A percentile compares a stretch with the other conserved stretches of the same genome.
Conservation (phyloP, 345 rosid genomes). For the Eucalyptus pauciflora region DNA sequence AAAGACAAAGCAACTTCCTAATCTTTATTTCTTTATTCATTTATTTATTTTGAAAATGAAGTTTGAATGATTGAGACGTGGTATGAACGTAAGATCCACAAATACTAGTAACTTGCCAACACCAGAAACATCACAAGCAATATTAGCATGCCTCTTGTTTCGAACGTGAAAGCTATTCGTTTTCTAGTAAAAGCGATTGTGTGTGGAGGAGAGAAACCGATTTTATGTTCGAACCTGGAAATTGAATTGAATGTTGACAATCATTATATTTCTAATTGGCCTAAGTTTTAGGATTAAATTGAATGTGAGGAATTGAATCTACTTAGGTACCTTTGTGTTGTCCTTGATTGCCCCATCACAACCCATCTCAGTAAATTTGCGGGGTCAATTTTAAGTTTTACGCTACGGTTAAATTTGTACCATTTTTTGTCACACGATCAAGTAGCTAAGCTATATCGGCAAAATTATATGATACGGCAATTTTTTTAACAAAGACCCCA, state of each 20-base stretch:
- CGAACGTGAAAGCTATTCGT: neutral
- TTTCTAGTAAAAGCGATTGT: neutral
- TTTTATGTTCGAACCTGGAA: neutral
- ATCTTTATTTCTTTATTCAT: neutral
- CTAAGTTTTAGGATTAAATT: neutral
- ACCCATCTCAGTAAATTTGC: neutral
- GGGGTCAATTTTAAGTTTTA: neutral
- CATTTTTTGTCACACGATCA: neutral
- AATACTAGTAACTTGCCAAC: neutral
- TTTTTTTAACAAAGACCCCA: neutral
- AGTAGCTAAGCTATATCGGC: neutral
- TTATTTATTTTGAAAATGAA: neutral
- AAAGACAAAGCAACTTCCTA: neutral
- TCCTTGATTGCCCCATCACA: neutral
- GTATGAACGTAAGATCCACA: neutral
- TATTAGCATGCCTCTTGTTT: neutral
- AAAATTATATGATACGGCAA: neutral
- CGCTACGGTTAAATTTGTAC: neutral
- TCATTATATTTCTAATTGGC: neutral
- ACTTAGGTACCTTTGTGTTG: neutral
- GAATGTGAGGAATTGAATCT: neutral
- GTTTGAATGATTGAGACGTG: neutral
- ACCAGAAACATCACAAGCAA: no score
- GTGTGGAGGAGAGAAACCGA: neutral
- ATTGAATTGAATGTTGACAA: neutral